Base-by-base conservation (phyloP, 129 eudicot genomes). In the Flaveria linearis region DNA sequence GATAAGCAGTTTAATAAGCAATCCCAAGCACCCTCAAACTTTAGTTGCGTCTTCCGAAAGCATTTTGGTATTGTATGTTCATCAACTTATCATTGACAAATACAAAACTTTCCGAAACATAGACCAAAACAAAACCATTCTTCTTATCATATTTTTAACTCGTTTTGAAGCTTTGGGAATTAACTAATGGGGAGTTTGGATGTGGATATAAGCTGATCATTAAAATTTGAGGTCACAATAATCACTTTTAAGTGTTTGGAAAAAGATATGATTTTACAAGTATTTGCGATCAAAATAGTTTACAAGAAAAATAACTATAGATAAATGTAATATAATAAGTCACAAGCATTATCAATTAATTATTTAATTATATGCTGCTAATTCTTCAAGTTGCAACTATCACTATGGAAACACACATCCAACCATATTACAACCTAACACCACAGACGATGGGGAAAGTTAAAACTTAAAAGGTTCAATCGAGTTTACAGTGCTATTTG, bases 51-150 rank as follows among this genome's bases (percentile, higher is more conserved):
- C 51, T 4, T 65, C 39, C 9, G 74, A 39, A 17, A 76, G 14
- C 74, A 76, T 63, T 28, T 52, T 52, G 16, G 36, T 3, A 8
- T 39, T 53, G 13, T 50, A 36, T 36, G 11, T 22, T 60, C 57
- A 14, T 57, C 23, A 33, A 75, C n/a, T 45, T 36, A 45, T 63
- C 46, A 28, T 62, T 22, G n/a, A 60, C 13, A 14, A 73, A 42
- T 41, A 23, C 69, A 42, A 45, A 36, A 42, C 1, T 73, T 36
- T 13, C 16, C 2, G 8, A 57, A 73, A 10, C 67, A 42, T 67
- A 36, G 2, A 49, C 72, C 72, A 75, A 33, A 46, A 49, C 8
- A 15, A 63, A n/a, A 66, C 65, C 73, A 66, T 50, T 33, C 14
- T 25, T 1, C 65, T 65, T 65, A 8, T 43, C 65, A 66, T 58